phyloP scores from a whole-genome alignment of 1,139 yeast species.

The Chernovozyma aurita region DNA sequence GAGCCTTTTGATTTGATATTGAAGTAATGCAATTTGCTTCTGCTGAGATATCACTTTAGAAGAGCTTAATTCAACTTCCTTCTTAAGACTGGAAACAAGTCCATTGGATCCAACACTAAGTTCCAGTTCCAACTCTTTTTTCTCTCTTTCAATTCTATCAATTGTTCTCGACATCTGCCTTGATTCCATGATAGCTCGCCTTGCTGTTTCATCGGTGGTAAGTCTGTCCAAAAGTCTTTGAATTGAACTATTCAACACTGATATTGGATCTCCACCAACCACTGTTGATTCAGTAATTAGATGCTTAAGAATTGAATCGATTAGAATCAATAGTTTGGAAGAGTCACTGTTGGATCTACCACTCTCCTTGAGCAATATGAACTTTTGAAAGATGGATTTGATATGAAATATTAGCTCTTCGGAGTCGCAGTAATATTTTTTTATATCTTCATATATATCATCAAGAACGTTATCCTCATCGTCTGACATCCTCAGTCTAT shows the following conservation, averaged over 20 bases:
- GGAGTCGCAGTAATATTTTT: slow-evolving; percentile 5
- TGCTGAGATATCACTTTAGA: slow-evolving; percentile 25
- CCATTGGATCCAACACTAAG: slow-evolving; percentile 19
- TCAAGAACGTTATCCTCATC: not conserved
- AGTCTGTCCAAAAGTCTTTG: slow-evolving; percentile 33
- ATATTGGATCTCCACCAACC: slow-evolving; percentile 20
- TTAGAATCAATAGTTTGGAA: slow-evolving; percentile 20
- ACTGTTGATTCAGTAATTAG: slow-evolving; percentile 22
- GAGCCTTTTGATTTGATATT: slow-evolving; percentile 16
- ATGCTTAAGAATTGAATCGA: slow-evolving; percentile 31
- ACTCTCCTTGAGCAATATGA: slow-evolving; percentile 22
- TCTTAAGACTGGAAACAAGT: slow-evolving; percentile 15
- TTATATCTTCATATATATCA: slow-evolving; percentile 17
- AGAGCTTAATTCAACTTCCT: slow-evolving; percentile 15
- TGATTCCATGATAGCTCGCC: slow-evolving; percentile 30
- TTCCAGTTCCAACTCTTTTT: slow-evolving; percentile 19
- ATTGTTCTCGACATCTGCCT: slow-evolving; percentile 21
- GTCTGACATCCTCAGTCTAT: no score
- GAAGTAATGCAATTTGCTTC: slow-evolving; percentile 23
- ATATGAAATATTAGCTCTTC: slow-evolving; percentile 11
- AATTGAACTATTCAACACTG: slow-evolving; percentile 27
- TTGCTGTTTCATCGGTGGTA: slow-evolving; percentile 30
- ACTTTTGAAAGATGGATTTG: slow-evolving; percentile 21
- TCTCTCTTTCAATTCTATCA: slow-evolving; percentile 21
- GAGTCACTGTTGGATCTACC: slow-evolving; percentile 18